Conservation (phyloP, 345 rosid species). For the Cochlearia excelsa region DNA sequence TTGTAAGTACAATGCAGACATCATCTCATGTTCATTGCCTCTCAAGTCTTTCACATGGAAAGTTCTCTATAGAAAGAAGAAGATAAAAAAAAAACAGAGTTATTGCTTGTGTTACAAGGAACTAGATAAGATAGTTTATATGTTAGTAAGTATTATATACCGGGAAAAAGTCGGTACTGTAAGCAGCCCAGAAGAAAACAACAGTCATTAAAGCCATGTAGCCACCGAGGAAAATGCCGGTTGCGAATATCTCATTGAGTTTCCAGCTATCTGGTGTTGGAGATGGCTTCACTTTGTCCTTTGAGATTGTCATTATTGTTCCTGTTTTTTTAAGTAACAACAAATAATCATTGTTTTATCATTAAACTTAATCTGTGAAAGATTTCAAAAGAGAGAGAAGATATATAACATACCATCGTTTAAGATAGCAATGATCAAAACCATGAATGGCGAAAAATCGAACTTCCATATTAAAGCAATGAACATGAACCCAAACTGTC, state of each 20-base stretch:
- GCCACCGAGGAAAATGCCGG: constrained; percentile 79
- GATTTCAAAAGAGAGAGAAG: neutral
- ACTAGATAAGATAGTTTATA: too few species aligned
- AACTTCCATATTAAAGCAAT: constrained; percentile 49
- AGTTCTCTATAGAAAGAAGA: constrained; percentile 43
- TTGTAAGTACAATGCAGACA: constrained; percentile 50
- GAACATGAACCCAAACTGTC: constrained; percentile 43
- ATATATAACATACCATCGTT: constrained; percentile 63
- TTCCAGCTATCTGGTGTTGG: constrained; percentile 97
- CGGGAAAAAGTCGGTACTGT: constrained; percentile 51
- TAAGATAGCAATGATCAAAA: constrained; percentile 87
- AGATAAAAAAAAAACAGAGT: neutral
- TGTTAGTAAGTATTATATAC: constrained; percentile 24
- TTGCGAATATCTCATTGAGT: constrained; percentile 85
- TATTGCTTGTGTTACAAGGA: too few species aligned
- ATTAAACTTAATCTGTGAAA: neutral
- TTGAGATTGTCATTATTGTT: constrained; percentile 95
- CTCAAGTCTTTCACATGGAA: constrained; percentile 48
- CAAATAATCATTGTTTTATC: neutral
- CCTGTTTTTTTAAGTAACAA: constrained; percentile 39
- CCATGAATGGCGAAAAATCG: constrained; percentile 72
- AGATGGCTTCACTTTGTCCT: constrained; percentile 96
- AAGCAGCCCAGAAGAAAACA: constrained; percentile 78
- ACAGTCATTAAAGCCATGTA: constrained; percentile 89
- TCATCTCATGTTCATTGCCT: constrained; percentile 39